Evolutionary conservation across 2,329 filamentous ascomycete genomes (phyloP), one percentile per base, ranked within the genome.

Genomic region (Blastomyces emzantsi): DNA sequence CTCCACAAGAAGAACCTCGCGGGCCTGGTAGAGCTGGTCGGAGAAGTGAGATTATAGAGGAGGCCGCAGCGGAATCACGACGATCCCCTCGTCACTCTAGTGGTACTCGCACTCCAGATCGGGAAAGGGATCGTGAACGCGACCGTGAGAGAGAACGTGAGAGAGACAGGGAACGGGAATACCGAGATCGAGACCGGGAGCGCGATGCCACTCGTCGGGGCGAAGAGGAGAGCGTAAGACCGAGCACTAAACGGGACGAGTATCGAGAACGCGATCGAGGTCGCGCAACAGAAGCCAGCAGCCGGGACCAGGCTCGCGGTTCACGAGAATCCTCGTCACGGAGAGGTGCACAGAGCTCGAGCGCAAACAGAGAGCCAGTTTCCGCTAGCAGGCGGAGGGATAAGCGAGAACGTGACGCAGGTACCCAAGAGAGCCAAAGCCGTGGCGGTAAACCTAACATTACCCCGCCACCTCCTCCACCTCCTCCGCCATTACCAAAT

Each of bases 11-110:
- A 41, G 70, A 69, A 58, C 25, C 70, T 55, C 70, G 73, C 15
- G 72, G 66, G 28, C 63, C 65, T 52, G 71, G 71, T 28, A 65
- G 69, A 17, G 64, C 67, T n/a, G 70, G 69, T 45, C 69, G 72
- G 57, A 69, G 76, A 60, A 70, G 69, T 47, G 76, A 78, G 47
- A 61, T 74, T 19, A 62, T 74, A 7, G 75, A 77, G 28, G 75
- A 78, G 36, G 60, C 68, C n/a, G 66, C 68, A 39, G 62, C 71
- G 1, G 75, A 77, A n/a, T 64, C 65, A 11, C 73, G 73, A 30
- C 69, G 75, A 13, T 70, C 72, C 28, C 69, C 68, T n/a, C 73
- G 72, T 13, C 69, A 71, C 62, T 66, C 70, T 9, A 69, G 69
- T 45, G 65, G 66, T 52, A 65, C 65, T 30, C 67, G 64, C 19